Percentiles rank a stretch among this genome's conserved stretches.
Conservation (phyloP, 805 yeast genomes). For the Lachancea dasiensis region DNA sequence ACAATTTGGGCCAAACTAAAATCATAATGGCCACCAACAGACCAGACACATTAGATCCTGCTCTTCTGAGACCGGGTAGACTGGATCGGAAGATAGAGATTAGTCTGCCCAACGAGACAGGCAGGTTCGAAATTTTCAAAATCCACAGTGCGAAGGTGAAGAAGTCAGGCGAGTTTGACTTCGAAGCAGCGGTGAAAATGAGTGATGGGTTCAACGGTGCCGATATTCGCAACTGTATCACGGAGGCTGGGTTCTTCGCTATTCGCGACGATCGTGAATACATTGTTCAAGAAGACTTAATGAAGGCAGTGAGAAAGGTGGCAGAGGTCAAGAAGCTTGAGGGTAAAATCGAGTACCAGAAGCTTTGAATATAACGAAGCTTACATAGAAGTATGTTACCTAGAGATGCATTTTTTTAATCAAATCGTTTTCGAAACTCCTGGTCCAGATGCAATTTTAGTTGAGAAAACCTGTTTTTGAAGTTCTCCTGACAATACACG, state of each 20-base stretch:
- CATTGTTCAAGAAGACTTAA: slow-evolving; percentile 84
- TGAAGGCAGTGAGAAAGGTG: slow-evolving; percentile 98
- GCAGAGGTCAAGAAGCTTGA: slow-evolving; percentile 95
- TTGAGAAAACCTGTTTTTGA: slow-evolving; percentile 36
- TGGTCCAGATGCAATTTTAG: slow-evolving; percentile 38
- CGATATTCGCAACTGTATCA: slow-evolving; percentile 90
- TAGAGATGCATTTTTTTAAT: not conserved
- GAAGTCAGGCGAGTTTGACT: slow-evolving; percentile 93
- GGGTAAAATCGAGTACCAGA: slow-evolving; percentile 92
- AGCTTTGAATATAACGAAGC: slow-evolving; percentile 42
- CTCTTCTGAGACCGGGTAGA: slow-evolving; percentile 94
- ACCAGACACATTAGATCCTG: slow-evolving; percentile 97
- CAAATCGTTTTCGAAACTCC: slow-evolving; percentile 32
- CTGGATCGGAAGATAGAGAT: slow-evolving; percentile 95
- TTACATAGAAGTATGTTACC: not conserved
- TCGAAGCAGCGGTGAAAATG: slow-evolving; percentile 96
- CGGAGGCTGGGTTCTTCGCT: slow-evolving; percentile 99
- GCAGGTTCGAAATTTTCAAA: slow-evolving; percentile 88
- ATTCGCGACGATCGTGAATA: slow-evolving; percentile 96
- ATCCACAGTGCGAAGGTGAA: slow-evolving; percentile 82
- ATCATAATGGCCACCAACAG: slow-evolving; percentile 99
- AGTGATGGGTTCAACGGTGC: slow-evolving; percentile 99
- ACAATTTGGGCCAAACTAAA: slow-evolving; percentile 92
- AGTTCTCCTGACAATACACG: slow-evolving; percentile 38
- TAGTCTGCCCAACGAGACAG: slow-evolving; percentile 92